These are phyloP conservation scores for Trichoderma afroharzianum DNA, from an alignment of 2,329 filamentous ascomycete genomes.

Conservation along the genomic window DNA sequence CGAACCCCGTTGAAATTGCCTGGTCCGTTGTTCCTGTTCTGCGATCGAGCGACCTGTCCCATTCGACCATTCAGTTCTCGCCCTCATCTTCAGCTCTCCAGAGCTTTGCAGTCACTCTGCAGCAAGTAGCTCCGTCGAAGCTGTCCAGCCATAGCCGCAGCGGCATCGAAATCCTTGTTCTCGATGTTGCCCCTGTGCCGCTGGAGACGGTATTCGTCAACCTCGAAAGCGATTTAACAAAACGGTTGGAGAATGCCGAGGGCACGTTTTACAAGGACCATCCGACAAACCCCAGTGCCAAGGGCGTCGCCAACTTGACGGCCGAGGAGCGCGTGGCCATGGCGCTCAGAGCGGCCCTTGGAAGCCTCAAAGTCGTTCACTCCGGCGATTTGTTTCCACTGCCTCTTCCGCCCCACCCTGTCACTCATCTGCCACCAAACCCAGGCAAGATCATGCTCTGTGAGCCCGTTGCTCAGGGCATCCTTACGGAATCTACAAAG, in stretches of 20 bases:
- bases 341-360: constrained; percentile 71
- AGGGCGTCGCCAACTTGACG: constrained; percentile 33
- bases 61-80: constrained; percentile 77
- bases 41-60: constrained; percentile 60
- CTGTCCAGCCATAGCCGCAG: constrained; percentile 68
- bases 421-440: constrained; percentile 79
- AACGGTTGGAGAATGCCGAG: constrained; percentile 77
- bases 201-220: constrained; percentile 85
- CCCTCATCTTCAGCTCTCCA: constrained; percentile 70
- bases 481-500: constrained; percentile 72
- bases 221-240: constrained; percentile 75
- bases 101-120: constrained; percentile 70
- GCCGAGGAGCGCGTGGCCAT: constrained; percentile 58
- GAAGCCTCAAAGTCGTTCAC: constrained; percentile 72
- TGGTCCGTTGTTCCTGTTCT: constrained; percentile 86
- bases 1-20: constrained; percentile 56
- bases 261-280: constrained; percentile 72
- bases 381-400: constrained; percentile 75
- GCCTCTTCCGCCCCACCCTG: constrained; percentile 76
- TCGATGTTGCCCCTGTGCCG: constrained; percentile 75
- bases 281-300: constrained; percentile 38
- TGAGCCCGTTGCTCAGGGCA: constrained; percentile 87
- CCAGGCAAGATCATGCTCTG: constrained; percentile 89
- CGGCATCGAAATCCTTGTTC: constrained; percentile 77
- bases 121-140: constrained; percentile 71